Conservation (phyloP, 2,329 filamentous ascomycete species). For the Colletotrichum eleusines region DNA sequence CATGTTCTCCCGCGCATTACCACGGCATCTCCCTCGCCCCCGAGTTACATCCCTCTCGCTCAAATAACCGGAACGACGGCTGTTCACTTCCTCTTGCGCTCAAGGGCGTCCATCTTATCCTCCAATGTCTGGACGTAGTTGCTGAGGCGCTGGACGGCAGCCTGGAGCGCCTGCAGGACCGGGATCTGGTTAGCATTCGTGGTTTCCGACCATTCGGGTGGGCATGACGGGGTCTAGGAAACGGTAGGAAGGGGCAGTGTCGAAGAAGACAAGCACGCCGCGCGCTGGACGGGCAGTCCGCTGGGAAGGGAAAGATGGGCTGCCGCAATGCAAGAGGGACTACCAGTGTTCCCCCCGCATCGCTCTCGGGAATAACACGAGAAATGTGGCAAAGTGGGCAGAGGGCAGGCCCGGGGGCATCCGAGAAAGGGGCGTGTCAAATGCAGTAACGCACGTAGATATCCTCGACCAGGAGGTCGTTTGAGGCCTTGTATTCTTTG, state of each 20-base stretch:
- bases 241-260: background rate
- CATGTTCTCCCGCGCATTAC: slow-evolving; percentile 18
- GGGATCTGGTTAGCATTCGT: slow-evolving; percentile 15
- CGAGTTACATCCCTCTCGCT: background rate
- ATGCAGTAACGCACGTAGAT: slow-evolving; percentile 83
- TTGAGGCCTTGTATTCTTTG: slow-evolving; percentile 92
- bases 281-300: slow-evolving; percentile 25
- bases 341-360: background rate
- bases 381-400: background rate
- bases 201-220: slow-evolving; percentile 2
- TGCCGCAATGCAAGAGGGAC: slow-evolving; percentile 9
- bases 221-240: background rate
- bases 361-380: slow-evolving; percentile 23
- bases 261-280: background rate
- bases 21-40: slow-evolving; percentile 3
- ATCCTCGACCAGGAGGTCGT: slow-evolving; percentile 93
- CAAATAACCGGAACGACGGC: background rate
- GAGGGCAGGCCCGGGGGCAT: background rate
- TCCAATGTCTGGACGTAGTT: slow-evolving; percentile 86
- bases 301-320: background rate
- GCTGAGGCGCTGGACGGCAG: slow-evolving; percentile 87
- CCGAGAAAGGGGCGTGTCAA: slow-evolving; percentile 47
- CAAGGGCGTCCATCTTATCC: slow-evolving; percentile 77
- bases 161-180: slow-evolving; percentile 78
- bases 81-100: slow-evolving; percentile 74